Conservation (phyloP, 805 yeast species). For the Naumovozyma dairenensis region DNA sequence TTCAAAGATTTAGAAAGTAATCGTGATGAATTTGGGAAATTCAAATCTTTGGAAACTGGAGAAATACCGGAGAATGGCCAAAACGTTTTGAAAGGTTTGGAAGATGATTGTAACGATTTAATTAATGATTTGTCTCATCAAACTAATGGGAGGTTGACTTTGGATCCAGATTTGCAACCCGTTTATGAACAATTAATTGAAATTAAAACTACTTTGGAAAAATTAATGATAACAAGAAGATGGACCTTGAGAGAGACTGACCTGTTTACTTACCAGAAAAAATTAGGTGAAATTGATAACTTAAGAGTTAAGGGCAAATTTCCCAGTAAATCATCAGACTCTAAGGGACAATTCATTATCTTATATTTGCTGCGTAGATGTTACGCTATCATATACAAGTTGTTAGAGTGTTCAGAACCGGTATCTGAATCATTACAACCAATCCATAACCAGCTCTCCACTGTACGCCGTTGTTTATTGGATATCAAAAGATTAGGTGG, state of each 20-base stretch:
- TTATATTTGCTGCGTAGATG: constrained; percentile 81
- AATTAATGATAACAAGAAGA: constrained; percentile 79
- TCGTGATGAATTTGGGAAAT: constrained; percentile 50
- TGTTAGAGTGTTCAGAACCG: constrained; percentile 88
- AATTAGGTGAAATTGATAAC: constrained; percentile 64
- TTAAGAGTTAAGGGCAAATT: constrained; percentile 56
- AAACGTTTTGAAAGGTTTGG: constrained; percentile 54
- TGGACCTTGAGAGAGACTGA: constrained; percentile 98
- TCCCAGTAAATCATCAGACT: constrained; percentile 27
- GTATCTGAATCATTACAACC: constrained; percentile 91
- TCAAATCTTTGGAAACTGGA: constrained; percentile 32
- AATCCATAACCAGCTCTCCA: constrained; percentile 83
- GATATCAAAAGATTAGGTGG: constrained; percentile 94
- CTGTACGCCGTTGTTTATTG: constrained; percentile 80
- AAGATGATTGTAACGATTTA: constrained; percentile 76
- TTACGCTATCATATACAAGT: constrained; percentile 80
- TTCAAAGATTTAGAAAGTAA: constrained; percentile 36
- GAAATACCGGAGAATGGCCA: constrained; percentile 32
- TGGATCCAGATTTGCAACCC: constrained; percentile 44
- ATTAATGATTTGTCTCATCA: constrained; percentile 53
- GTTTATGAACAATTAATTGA: constrained; percentile 55
- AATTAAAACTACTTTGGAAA: constrained; percentile 67
- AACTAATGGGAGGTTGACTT: constrained; percentile 25
- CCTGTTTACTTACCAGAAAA: constrained; percentile 70
- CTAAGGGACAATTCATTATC: constrained; percentile 51